phyloP scores from a whole-genome alignment of 164 flowering plant genomes.

The Berberis vulgaris region DNA sequence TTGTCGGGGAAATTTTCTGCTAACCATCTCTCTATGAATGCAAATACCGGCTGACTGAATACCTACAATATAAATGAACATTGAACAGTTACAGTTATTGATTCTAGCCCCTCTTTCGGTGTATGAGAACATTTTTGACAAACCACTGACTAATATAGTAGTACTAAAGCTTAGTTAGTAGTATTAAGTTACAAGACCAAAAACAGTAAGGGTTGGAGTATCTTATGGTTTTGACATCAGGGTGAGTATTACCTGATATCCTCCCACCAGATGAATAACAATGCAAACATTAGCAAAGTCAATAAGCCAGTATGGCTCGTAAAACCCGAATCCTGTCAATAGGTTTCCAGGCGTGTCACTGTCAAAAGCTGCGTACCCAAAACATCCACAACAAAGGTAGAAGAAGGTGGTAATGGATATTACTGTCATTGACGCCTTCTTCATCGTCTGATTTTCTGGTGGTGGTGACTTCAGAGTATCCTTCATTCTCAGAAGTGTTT shows the following conservation, averaged over 20 bases:
- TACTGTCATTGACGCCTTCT: conserved; percentile 48
- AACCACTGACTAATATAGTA: neutral
- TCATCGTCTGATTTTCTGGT: conserved; percentile 58
- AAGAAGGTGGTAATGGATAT: conserved; percentile 52
- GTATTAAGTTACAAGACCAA: no score
- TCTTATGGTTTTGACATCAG: neutral
- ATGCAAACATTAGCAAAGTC: conserved; percentile 67
- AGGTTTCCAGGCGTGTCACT: conserved; percentile 56
- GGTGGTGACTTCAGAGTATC: conserved; percentile 70
- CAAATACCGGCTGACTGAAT: conserved; percentile 50
- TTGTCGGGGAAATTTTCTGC: conserved; percentile 29
- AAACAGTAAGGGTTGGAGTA: neutral
- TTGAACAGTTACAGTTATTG: neutral
- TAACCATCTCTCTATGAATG: conserved; percentile 34
- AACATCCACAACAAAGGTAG: conserved; percentile 65
- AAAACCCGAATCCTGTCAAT: conserved; percentile 62
- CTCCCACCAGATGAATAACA: conserved; percentile 57
- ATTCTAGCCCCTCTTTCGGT: neutral
- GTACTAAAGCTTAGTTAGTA: neutral
- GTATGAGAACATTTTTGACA: neutral
- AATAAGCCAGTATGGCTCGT: conserved; percentile 57
- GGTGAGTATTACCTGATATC: conserved; percentile 49
- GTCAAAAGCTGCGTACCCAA: conserved; percentile 81
- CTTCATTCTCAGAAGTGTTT: conserved; percentile 21
- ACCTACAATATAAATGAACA: conserved; percentile 21